Percentiles rank a stretch among this genome's conserved stretches.
These are phyloP conservation scores for Letharia lupina DNA, from an alignment of 495 filamentous ascomycete species.

Conservation along the genomic window DNA sequence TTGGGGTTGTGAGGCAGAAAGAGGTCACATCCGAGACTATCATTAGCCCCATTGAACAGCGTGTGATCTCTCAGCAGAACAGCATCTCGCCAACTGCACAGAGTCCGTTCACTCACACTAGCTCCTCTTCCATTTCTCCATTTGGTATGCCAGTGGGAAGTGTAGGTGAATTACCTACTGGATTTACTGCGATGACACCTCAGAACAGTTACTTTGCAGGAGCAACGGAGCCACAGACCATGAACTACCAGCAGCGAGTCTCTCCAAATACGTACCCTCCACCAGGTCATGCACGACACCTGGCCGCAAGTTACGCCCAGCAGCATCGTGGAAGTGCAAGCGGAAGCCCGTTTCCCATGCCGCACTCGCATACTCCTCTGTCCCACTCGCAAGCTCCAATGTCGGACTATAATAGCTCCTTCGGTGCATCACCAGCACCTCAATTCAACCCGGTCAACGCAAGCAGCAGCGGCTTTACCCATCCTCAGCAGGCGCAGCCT, in stretches of 20 bases:
- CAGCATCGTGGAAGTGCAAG: conserved; percentile 4
- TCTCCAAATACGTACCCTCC: conserved; percentile 25
- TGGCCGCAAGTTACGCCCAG: conserved; percentile 14
- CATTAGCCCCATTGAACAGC: conserved; percentile 55
- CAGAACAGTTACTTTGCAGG: conserved; percentile 13
- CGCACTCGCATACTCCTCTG: conserved; percentile 5
- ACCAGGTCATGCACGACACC: conserved; percentile 16
- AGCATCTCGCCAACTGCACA: conserved; percentile 24
- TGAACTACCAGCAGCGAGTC: conserved; percentile 19
- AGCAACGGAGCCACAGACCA: conserved; percentile 6
- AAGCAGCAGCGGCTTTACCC: conserved; percentile 5
- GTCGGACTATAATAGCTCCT: conserved; percentile 15
- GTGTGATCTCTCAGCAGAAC: conserved; percentile 31
- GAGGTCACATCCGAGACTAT: conserved; percentile 51
- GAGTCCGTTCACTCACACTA: conserved; percentile 14
- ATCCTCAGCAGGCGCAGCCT: conserved; percentile 3
- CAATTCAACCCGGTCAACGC: conserved; percentile 22
- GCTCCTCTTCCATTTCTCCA: conserved; percentile 15
- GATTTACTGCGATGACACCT: conserved; percentile 16
- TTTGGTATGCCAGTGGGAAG: conserved; percentile 15
- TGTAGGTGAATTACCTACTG: conserved; percentile 14
- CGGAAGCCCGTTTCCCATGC: neutral
- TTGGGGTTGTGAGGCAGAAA: conserved; percentile 59
- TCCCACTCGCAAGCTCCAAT: conserved; percentile 12
- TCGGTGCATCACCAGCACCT: conserved; percentile 10